Evolutionary conservation across 192 early-diverging fungal genomes (phyloP).

Genomic region (Lobulomyces angularis): DNA sequence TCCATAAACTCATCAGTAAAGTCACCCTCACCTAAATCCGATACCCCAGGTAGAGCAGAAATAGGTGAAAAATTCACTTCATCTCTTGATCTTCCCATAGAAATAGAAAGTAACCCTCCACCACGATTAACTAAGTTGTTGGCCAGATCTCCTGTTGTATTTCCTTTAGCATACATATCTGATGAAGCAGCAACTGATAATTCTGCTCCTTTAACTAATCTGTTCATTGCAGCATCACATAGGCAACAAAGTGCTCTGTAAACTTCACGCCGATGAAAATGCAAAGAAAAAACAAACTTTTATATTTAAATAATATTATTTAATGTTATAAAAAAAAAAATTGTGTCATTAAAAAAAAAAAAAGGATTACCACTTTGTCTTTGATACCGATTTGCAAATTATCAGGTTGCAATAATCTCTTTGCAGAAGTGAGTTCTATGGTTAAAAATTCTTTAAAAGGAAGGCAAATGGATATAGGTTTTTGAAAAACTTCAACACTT

Average conservation of each 20-base stretch:
- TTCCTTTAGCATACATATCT: slow-evolving; percentile 43
- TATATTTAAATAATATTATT: neutral
- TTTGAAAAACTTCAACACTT: neutral
- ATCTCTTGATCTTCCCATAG: slow-evolving; percentile 22
- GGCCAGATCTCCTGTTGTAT: slow-evolving; percentile 39
- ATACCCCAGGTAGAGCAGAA: slow-evolving; percentile 10
- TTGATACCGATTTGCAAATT: slow-evolving; percentile 25
- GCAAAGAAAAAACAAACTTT: slow-evolving; percentile 30
- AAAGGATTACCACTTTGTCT: slow-evolving; percentile 10
- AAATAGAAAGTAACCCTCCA: slow-evolving; percentile 26
- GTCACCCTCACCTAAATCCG: slow-evolving; percentile 31
- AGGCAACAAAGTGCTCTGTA: slow-evolving; percentile 27
- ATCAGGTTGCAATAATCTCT: slow-evolving; percentile 28
- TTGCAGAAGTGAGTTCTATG: slow-evolving; percentile 27
- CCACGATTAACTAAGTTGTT: slow-evolving; percentile 17
- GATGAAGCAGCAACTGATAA: slow-evolving; percentile 31
- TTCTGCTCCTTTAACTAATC: slow-evolving; percentile 43
- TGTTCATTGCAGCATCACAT: slow-evolving; percentile 39
- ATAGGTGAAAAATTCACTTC: slow-evolving; percentile 16
- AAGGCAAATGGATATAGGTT: slow-evolving; percentile 6
- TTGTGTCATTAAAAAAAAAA: slow-evolving; percentile 1
- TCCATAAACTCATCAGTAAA: slow-evolving; percentile 20
- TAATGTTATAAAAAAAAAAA: slow-evolving; percentile 2
- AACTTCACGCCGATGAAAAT: slow-evolving; percentile 38
- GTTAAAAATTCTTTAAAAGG: slow-evolving; percentile 22